Base-by-base conservation (phyloP, 495 filamentous ascomycete species). In the Penicillium ochrochloron region DNA sequence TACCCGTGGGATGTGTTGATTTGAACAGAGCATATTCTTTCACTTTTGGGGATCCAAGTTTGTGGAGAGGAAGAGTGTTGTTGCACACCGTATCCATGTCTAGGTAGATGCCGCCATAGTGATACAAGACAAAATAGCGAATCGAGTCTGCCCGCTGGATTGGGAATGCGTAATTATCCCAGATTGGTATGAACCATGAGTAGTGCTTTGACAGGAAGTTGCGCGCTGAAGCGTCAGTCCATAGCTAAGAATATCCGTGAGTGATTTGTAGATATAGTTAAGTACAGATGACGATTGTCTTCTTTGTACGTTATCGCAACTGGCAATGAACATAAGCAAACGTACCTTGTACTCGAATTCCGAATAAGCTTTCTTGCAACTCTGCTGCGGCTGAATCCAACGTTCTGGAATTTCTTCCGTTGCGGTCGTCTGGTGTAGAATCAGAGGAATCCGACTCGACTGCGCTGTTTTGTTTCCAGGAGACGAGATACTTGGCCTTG, bases 71-170 rank as follows among this genome's bases (percentile, higher is more conserved):
- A 3, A 64, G 19, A 6, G n/a, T 64, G 6, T 44, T 29, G 15
- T 59, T 64, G 62, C 62, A 64, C 48, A 44, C 42, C 17, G 56
- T 64, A 37, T 92, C 90, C 23, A 92, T 73, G 63, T 92, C 90
- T 57, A 92, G 82, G 70, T 92, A 92, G 52, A 91, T 85, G 11
- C 90, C 90, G 25, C 90, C 90, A 66, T 85, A 91, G 64, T 88
- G 82, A 51, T 81, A 75, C 21, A 92, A 70, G 10, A 91, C 73
- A 70, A 92, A 92, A 70, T 92, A 92, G 39, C 88, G 82, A 53
- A 91, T 84, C 0, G 88, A 79, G 69, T 92, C 90, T 60, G 89
- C 90, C 25, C 90, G 84, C 73, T 91, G 87, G 63, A 92, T 89
- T 14, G 83, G 82, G 68, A 85, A 87, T 17, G 75, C 77, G 66